phyloP scores from a whole-genome alignment of 225 moss, liverwort and hornwort species.

The Rhytidiadelphus loreus region DNA sequence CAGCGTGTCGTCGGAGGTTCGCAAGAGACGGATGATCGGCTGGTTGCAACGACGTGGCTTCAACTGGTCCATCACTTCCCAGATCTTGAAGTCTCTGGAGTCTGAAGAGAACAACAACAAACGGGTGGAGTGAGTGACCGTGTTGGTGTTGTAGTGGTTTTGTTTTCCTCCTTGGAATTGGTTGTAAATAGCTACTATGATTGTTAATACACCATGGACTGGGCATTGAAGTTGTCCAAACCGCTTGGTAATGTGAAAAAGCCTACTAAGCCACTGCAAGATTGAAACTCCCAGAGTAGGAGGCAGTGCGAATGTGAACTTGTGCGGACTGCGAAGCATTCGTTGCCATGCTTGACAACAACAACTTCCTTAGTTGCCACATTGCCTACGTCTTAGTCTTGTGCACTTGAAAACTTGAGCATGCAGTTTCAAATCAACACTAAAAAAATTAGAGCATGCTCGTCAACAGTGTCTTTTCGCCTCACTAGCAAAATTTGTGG shows the following conservation, averaged over 20 bases:
- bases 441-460: neutral
- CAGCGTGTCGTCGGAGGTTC: conserved; percentile 28
- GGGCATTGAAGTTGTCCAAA: neutral
- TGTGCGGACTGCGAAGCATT: neutral
- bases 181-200: neutral
- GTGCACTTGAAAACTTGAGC: neutral
- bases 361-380: neutral
- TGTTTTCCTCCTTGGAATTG: neutral
- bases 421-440: neutral
- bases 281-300: neutral
- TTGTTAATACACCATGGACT: neutral
- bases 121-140: neutral
- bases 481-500: neutral
- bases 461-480: too few relatives aligned
- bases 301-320: neutral
- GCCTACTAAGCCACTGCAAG: neutral
- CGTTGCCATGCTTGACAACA: neutral
- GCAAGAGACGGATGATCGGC: conserved; percentile 73
- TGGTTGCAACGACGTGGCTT: conserved; percentile 94
- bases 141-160: neutral
- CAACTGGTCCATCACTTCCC: conserved; percentile 55
- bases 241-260: neutral
- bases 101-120: neutral
- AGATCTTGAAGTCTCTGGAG: conserved; percentile 30
- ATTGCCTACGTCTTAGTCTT: neutral